Base-by-base conservation (phyloP, 345 rosid species). In the Firmiana major region DNA sequence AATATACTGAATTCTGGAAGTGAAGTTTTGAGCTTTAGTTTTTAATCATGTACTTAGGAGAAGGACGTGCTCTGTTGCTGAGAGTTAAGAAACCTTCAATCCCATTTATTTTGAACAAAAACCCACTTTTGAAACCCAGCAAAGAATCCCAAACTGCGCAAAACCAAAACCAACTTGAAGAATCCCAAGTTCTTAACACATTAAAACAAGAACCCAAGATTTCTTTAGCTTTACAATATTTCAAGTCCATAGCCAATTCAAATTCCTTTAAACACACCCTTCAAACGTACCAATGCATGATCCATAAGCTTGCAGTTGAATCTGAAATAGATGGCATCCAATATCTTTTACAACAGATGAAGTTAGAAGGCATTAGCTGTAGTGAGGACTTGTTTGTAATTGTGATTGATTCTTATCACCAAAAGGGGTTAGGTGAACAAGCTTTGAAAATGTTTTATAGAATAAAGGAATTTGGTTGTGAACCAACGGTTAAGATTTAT, bases 341-440 rank as follows among this genome's bases (percentile, higher is more conserved):
- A 75, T 93, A 93, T 79, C 92, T 94, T 80, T 77, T 93, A 64
- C 99, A 94, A 79, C 97, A 89, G 82, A 93, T 94, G 98, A 94
- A 94, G 79, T 79, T 94, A 59, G 97, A 93, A 81, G 97, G 96
- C 17, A 72, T 93, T 54, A 79, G 78, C 2, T 88, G 95, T 55
- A 78, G 83, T 76, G 94, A 91, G 84, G 91, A 85, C 81, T 76
- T 87, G 88, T 91, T 93, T 82, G 60, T 88, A 19, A 82, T 78
- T 79, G 90, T 95, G 34, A 84, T 93, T 46, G 85, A 77, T 86
- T 87, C 82, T 40, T 91, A 85, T 76, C 38, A 82, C 75, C 79
- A 78, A 64, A 81, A 75, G 53, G 94, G 91, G 42, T 79, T 86
- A 40, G 84, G 89, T 48, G 95, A 91, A 71, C 90, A 89, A 78